A percentile compares a stretch with the other conserved stretches of the same genome.
Evolutionary conservation across 176 grass and related monocot species (phyloP).

Genomic region (Rhynchospora breviuscula): DNA sequence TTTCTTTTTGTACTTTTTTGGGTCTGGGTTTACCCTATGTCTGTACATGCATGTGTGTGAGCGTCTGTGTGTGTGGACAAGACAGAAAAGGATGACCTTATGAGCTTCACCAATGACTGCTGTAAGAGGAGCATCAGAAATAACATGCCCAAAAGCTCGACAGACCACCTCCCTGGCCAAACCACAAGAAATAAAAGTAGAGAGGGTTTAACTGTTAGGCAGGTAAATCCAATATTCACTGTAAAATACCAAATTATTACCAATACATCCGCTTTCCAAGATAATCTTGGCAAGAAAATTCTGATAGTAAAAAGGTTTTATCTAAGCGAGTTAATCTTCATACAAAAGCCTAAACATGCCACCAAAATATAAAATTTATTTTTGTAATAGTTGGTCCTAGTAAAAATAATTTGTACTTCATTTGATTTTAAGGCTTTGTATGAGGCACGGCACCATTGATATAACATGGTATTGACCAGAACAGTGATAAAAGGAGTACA

Average conservation of each 20-base stretch:
- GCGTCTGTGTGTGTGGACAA: neutral
- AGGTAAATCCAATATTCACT: constrained; percentile 13
- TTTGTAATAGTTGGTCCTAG: neutral
- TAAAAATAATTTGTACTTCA: neutral
- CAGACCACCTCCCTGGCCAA: constrained; percentile 50
- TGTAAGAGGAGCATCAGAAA: constrained; percentile 77
- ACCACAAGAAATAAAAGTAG: constrained; percentile 7
- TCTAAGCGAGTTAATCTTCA: neutral
- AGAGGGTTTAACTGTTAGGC: constrained; percentile 3
- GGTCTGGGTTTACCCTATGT: neutral
- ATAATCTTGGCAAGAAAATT: neutral
- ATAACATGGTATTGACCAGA: neutral
- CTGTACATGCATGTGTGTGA: neutral
- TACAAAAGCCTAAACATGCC: neutral
- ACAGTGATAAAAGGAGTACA: neutral
- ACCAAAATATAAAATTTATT: neutral
- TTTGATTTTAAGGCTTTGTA: neutral
- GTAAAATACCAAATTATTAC: constrained; percentile 16
- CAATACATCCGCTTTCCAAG: neutral
- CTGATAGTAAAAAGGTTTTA: neutral
- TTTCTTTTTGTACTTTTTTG: neutral
- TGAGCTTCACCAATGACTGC: constrained; percentile 73
- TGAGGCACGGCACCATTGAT: neutral
- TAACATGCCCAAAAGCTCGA: constrained; percentile 78
- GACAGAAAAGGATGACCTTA: constrained; percentile 40